Evolutionary conservation across 371 early-diverging fungal species (phyloP), one percentile per base, ranked within the genome.

Genomic region (Rhizopus delemar): DNA sequence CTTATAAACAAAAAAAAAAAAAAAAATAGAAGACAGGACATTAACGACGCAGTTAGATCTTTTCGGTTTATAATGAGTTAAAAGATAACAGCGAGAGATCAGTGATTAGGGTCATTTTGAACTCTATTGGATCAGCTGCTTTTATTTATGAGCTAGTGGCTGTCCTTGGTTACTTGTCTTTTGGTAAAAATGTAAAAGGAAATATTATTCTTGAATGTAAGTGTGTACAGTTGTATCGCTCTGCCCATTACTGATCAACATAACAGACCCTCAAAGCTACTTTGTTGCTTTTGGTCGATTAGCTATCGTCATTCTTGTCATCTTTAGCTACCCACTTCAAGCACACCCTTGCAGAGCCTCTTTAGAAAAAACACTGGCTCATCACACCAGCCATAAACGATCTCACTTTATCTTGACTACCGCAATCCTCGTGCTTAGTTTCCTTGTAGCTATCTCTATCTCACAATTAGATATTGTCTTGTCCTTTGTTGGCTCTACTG

Each of bases 241-340:
- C 31, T 28, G 8, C 7, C 11, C 8, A 4, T 4, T 38, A 11
- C 5, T 29, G 3, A 8, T 41, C 4, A 33, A 32, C 45, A 15
- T n/a, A 29, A 8, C 9, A 87, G 88, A 93, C 67, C 87, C 88
- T n/a, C 73, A 81, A 34, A 82, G 85, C 46, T 52, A 82, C 43
- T 69, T 93, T 53, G 88, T 96, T 33, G 93, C 94, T 0, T 76
- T 89, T 56, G 97, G 96, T 36, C 86, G 94, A 53, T 62, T 93
- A 0, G 92, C 97, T 12, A 92, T 99, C 65, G 93, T 95, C 4
- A 65, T 98, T 11, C 82, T 99, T 13, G 94, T 98, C 45, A 72
- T 95, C 43, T 92, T 99, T 59, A 95, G 95, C 4, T 99, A 95
- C 80, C 99, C 99, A n/a, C 81, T 99, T 12, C 99, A 99, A 77